Conservation (phyloP, 2,329 filamentous ascomycete genomes). For the Beauveria pseudobassiana region DNA sequence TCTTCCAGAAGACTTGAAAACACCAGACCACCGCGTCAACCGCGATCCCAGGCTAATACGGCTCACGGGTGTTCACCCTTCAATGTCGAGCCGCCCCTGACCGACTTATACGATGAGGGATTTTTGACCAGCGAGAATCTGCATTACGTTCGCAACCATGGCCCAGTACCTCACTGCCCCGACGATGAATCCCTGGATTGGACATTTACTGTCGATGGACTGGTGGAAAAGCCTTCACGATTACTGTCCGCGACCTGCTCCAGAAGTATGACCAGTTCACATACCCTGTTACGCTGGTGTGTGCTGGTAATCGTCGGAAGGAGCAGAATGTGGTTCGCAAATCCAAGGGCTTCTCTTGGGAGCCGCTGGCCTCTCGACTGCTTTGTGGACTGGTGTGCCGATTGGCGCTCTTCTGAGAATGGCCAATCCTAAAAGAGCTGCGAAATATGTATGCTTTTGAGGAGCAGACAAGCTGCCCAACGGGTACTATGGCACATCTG, state of each 20-base stretch:
- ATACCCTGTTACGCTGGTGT: conserved; percentile 81
- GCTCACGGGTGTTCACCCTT: conserved; percentile 82
- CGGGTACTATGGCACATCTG: conserved; percentile 78
- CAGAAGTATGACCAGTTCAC: conserved; percentile 73
- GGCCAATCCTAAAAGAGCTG: conserved; percentile 61
- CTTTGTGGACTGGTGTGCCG: conserved; percentile 76
- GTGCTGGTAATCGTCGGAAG: conserved; percentile 84
- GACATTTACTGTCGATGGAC: conserved; percentile 76
- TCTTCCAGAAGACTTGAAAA: conserved; percentile 69
- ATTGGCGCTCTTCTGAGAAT: conserved; percentile 63
- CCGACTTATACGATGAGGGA: conserved; percentile 67
- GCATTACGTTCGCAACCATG: conserved; percentile 90
- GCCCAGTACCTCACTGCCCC: conserved; percentile 66
- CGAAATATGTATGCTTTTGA: conserved; percentile 88
- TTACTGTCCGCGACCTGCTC: conserved; percentile 67
- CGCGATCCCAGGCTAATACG: conserved; percentile 77
- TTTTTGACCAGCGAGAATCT: conserved; percentile 83
- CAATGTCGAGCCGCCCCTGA: conserved; percentile 80
- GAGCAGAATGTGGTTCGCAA: conserved; percentile 89
- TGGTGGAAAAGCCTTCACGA: conserved; percentile 70
- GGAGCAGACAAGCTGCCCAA: conserved; percentile 81
- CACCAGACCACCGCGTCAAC: conserved; percentile 74
- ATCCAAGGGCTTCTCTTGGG: conserved; percentile 93
- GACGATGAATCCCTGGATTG: conserved; percentile 69
- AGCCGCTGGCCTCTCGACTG: conserved; percentile 76